These are phyloP conservation scores for Lentinus brumalis DNA, from an alignment of 768 basidiomycete species.

Conservation along the genomic window DNA sequence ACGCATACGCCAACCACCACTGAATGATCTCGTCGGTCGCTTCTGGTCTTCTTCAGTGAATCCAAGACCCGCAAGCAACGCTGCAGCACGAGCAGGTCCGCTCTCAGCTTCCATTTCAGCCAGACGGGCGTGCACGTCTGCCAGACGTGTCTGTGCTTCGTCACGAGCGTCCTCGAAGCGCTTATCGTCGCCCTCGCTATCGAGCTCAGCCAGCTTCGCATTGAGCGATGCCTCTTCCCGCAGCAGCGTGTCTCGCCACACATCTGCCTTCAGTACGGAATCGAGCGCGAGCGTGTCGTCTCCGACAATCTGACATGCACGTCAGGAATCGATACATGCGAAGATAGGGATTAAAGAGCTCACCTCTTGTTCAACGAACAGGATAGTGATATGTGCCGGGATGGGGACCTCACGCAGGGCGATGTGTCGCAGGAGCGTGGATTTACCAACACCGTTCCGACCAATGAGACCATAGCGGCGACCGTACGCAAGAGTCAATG, in stretches of 20 bases:
- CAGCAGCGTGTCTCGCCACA: constrained; percentile 92
- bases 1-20: constrained; percentile 99
- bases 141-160: constrained; percentile 76
- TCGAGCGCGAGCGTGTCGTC: constrained; percentile 92
- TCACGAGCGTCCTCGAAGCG: constrained; percentile 84
- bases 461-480: constrained; percentile 92
- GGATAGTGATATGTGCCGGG: constrained; percentile 92
- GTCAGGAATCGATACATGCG: neutral
- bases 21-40: constrained; percentile 81
- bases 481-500: constrained; percentile 84
- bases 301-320: constrained; percentile 68
- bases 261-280: constrained; percentile 98
- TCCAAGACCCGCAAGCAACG: constrained; percentile 84
- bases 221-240: constrained; percentile 83
- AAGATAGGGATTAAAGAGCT: constrained; percentile 10
- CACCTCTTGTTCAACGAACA: constrained; percentile 98
- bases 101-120: constrained; percentile 99
- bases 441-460: constrained; percentile 84
- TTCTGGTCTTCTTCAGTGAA: constrained; percentile 89
- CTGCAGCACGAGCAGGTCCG: constrained; percentile 91
- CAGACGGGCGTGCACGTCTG: constrained; percentile 86
- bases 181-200: constrained; percentile 75
- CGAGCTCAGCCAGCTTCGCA: constrained; percentile 68
- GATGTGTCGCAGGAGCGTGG: constrained; percentile 91
- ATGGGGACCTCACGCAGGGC: constrained; percentile 94